phyloP scores from a whole-genome alignment of 495 filamentous ascomycete species.

The Xylaria acuta region DNA sequence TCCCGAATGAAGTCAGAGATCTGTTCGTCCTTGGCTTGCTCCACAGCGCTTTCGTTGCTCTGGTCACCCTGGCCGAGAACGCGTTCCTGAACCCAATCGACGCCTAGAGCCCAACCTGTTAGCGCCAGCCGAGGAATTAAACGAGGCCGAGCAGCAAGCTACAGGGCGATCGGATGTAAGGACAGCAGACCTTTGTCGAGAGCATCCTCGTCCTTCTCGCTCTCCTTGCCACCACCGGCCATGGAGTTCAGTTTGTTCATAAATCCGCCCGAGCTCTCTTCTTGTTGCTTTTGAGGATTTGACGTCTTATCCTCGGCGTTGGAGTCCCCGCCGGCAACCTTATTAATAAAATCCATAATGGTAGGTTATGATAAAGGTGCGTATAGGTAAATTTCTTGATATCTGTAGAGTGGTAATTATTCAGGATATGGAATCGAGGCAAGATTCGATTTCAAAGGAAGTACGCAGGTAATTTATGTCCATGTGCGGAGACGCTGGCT shows the following conservation, averaged over 20 bases:
- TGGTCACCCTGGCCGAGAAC: conserved; percentile 69
- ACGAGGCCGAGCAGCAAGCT: neutral
- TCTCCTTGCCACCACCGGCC: conserved; percentile 67
- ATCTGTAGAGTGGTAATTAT: neutral
- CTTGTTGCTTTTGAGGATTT: conserved; percentile 6
- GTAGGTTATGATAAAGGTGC: neutral
- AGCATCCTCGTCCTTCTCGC: conserved; percentile 73
- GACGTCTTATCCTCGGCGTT: conserved; percentile 26
- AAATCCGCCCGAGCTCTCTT: conserved; percentile 23
- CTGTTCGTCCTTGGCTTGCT: conserved; percentile 77
- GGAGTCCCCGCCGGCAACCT: conserved; percentile 36
- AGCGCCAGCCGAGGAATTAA: neutral
- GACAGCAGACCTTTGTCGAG: conserved; percentile 64
- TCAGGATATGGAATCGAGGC: neutral
- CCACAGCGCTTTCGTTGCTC: conserved; percentile 71
- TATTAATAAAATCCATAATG: conserved; percentile 52
- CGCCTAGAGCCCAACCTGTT: conserved; percentile 47
- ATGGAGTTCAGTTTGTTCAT: conserved; percentile 64
- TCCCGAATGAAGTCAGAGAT: conserved; percentile 68
- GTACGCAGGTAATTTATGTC: neutral
- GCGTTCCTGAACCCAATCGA: conserved; percentile 73
- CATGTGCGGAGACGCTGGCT: neutral
- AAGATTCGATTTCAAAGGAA: neutral
- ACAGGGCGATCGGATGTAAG: neutral
- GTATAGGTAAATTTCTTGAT: neutral